A percentile compares a stretch with the other conserved stretches of the same genome.
Conservation (phyloP, 441 rosid species). For the Euphorbia celastroides region DNA sequence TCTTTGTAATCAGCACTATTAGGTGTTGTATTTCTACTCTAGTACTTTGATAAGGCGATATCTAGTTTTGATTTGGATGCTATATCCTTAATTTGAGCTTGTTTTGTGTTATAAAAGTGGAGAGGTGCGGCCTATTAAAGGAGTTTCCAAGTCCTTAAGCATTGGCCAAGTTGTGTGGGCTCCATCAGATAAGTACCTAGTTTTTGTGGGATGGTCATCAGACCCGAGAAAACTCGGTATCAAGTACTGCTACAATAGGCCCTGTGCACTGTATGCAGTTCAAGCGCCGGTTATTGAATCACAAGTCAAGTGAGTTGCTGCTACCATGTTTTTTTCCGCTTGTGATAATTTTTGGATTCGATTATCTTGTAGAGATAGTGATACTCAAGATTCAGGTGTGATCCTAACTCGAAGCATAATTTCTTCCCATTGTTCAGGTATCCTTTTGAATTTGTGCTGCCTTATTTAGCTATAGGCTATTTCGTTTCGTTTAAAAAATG, state of each 20-base stretch:
- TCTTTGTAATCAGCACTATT: slow-evolving; percentile 57
- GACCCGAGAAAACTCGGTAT: slow-evolving; percentile 79
- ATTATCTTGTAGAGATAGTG: slow-evolving; percentile 35
- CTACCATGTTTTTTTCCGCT: background rate
- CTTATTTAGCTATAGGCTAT: slow-evolving; percentile 45
- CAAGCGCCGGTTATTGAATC: slow-evolving; percentile 29
- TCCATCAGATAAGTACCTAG: too few relatives aligned
- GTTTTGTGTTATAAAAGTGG: slow-evolving; percentile 42
- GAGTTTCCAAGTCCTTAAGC: slow-evolving; percentile 64
- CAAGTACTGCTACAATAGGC: too few relatives aligned
- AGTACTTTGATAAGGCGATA: background rate
- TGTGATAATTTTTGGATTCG: slow-evolving; percentile 13
- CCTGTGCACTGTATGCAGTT: slow-evolving; percentile 68
- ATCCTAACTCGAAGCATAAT: slow-evolving; percentile 58
- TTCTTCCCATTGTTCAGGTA: slow-evolving; percentile 84
- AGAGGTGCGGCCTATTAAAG: slow-evolving; percentile 57
- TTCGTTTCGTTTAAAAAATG: slow-evolving; percentile 51
- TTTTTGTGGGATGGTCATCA: slow-evolving; percentile 79
- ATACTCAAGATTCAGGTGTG: slow-evolving; percentile 29
- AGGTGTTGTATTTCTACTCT: slow-evolving; percentile 37
- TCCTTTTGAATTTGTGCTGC: slow-evolving; percentile 41
- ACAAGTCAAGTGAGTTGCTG: slow-evolving; percentile 49
- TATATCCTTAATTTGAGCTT: slow-evolving; percentile 9
- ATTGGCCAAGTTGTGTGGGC: slow-evolving; percentile 94
- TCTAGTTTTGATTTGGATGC: background rate